Evolutionary conservation across 1,139 yeast species (phyloP), one percentile per base, ranked within the genome.

Genomic region (Scheffersomyces illinoinensis): DNA sequence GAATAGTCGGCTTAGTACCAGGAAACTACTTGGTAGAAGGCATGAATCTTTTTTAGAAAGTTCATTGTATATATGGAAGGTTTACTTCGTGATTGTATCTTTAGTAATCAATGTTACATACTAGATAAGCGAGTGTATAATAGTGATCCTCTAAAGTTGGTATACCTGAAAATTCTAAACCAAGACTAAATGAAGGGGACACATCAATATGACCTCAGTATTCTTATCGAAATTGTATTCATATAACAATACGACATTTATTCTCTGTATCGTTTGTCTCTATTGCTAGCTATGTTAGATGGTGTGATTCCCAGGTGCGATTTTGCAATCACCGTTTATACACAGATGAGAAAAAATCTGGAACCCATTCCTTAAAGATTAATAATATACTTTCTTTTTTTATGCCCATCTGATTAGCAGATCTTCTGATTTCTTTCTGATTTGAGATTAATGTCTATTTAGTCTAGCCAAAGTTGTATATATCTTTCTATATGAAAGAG

Each of bases 1-100:
- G 84, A 3, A 58, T 66, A 61, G 79, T 86, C 10, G 97, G 97
- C 0, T 80, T 91, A 57, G 95, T 93, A 3, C 97, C 97, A 14
- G 90, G 93, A 59, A 91, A 92, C 67, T 91, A 87, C 66, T 70
- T 87, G 51, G 74, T 76, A 19, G 68, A 65, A 57, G 64, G 64
- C n/a, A 49, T 52, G 47, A 58, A 60, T 58, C 52, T 59, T 19
- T 62, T 63, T 56, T 63, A 60, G 57, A 19, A n/a, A 18, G 18
- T 8, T 10, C 17, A 48, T 26, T 18, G 7, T 48, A 48, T 20
- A 20, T 20, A 48, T 48, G 14, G 21, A 20, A 48, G 21, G 24
- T 48, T 48, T 48, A 48, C 24, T 48, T 48, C 51, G 21, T n/a
- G 26, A 48, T 24, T 48, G 51, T 48, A 48, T 48, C 21, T 24